Evolutionary conservation across 352 stramenopile genomes (phyloP).

Genomic region (Poterioochromonas sp.): DNA sequence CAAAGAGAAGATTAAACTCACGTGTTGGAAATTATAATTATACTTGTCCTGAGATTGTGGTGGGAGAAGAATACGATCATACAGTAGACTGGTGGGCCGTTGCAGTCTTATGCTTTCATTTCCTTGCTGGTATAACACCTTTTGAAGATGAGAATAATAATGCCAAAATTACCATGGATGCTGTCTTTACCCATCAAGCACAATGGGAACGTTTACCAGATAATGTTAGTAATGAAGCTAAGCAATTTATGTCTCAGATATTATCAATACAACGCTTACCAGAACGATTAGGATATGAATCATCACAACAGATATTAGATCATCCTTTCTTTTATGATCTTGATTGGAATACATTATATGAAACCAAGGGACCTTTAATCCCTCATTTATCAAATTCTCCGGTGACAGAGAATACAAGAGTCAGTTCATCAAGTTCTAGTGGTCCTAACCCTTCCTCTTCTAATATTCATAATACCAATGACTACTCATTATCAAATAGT

Average conservation of each 20-base stretch:
- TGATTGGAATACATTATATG: background rate
- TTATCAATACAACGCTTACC: background rate
- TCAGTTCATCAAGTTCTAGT: too few relatives aligned
- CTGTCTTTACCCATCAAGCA: background rate
- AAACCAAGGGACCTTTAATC: background rate
- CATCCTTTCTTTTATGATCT: slow-evolving; percentile 3
- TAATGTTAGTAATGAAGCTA: background rate
- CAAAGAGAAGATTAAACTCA: too few relatives aligned
- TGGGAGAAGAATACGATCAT: slow-evolving; percentile 3
- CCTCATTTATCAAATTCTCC: background rate
- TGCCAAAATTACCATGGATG: background rate
- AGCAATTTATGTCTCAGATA: background rate
- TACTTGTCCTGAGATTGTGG: slow-evolving; percentile 6
- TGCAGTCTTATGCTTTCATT: slow-evolving; percentile 20
- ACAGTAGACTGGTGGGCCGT: slow-evolving; percentile 28
- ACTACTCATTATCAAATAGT: too few relatives aligned
- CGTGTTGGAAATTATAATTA: slow-evolving; percentile 23
- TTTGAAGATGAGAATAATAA: slow-evolving; percentile 18
- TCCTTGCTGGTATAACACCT: slow-evolving; percentile 21
- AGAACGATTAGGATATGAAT: background rate
- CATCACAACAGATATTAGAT: background rate
- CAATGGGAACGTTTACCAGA: background rate
- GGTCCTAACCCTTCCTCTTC: too few relatives aligned
- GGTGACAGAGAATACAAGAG: too few relatives aligned
- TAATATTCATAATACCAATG: too few relatives aligned